Evolutionary conservation across 768 basidiomycete genomes (phyloP).

Genomic region (Nevesoporus exiguus): DNA sequence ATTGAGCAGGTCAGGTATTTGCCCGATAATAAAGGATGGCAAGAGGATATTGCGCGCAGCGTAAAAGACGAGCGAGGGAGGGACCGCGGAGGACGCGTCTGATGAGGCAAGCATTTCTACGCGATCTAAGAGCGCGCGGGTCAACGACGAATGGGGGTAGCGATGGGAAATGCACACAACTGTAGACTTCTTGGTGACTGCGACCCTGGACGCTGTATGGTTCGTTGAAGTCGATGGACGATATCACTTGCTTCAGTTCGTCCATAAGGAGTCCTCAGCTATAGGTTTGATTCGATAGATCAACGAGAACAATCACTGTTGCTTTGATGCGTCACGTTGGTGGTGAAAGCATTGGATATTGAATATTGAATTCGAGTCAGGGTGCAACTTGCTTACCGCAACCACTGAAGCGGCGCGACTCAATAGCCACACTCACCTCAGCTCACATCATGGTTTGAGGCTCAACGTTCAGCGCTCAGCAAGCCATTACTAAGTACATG

Average conservation of each 20-base stretch:
- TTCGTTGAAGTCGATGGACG: slow-evolving; percentile 17
- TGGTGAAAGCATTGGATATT: not conserved
- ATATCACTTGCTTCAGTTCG: slow-evolving; percentile 9
- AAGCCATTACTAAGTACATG: too few relatives aligned
- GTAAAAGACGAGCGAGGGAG: slow-evolving; percentile 25
- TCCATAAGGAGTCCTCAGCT: not conserved
- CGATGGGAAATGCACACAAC: slow-evolving; percentile 5
- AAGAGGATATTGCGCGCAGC: slow-evolving; percentile 28
- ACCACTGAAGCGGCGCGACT: not conserved
- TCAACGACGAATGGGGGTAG: not conserved
- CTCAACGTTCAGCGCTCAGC: too few relatives aligned
- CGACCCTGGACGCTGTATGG: slow-evolving; percentile 8
- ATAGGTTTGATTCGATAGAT: not conserved
- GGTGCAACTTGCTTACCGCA: not conserved
- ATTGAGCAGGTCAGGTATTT: slow-evolving; percentile 30
- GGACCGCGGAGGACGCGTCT: not conserved
- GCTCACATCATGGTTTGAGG: too few relatives aligned
- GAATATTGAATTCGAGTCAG: too few relatives aligned
- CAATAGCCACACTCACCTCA: too few relatives aligned
- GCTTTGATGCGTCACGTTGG: not conserved
- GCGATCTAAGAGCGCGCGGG: slow-evolving; percentile 8
- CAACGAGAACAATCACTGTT: not conserved
- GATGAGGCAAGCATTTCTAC: not conserved
- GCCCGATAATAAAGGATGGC: slow-evolving; percentile 29
- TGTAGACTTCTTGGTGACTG: slow-evolving; percentile 11